Conservation (phyloP, 2,329 filamentous ascomycete species). For the Scorias spongiosa region DNA sequence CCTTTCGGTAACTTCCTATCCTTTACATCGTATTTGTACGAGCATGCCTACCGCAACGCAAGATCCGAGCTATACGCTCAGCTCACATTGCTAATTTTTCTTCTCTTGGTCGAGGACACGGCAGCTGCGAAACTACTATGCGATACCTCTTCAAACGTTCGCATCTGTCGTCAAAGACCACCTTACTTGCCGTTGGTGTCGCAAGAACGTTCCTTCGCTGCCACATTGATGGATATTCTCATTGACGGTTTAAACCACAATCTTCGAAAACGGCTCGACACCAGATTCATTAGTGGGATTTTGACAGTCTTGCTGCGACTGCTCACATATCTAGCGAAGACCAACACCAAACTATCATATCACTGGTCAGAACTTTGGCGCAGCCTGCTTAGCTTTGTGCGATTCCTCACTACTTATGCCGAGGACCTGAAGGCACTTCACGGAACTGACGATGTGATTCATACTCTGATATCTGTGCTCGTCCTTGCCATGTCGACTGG, state of each 20-base stretch:
- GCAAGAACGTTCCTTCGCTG: slow-evolving; percentile 57
- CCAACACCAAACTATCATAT: slow-evolving; percentile 65
- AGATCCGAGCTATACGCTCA: slow-evolving; percentile 72
- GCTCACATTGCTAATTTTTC: slow-evolving; percentile 69
- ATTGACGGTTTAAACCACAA: slow-evolving; percentile 92
- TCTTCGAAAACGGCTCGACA: slow-evolving; percentile 67
- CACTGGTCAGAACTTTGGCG: slow-evolving; percentile 96
- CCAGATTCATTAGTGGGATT: slow-evolving; percentile 53
- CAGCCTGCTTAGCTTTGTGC: slow-evolving; percentile 69
- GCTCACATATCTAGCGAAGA: slow-evolving; percentile 69
- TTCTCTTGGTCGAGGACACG: slow-evolving; percentile 75
- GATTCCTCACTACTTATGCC: slow-evolving; percentile 79
- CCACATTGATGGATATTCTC: slow-evolving; percentile 70
- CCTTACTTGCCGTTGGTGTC: slow-evolving; percentile 63
- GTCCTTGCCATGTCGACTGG: slow-evolving; percentile 73
- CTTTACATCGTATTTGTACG: slow-evolving; percentile 78
- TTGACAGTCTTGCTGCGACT: slow-evolving; percentile 70
- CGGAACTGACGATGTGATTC: slow-evolving; percentile 58
- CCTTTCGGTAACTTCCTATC: slow-evolving; percentile 70
- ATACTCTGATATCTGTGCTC: slow-evolving; percentile 65
- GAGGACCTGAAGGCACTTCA: slow-evolving; percentile 55
- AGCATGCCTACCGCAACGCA: slow-evolving; percentile 75
- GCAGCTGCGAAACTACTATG: slow-evolving; percentile 70
- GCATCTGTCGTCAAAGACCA: slow-evolving; percentile 76
- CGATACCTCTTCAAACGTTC: slow-evolving; percentile 57